Conservation (phyloP, 768 basidiomycete genomes). For the Royoungia palumana region DNA sequence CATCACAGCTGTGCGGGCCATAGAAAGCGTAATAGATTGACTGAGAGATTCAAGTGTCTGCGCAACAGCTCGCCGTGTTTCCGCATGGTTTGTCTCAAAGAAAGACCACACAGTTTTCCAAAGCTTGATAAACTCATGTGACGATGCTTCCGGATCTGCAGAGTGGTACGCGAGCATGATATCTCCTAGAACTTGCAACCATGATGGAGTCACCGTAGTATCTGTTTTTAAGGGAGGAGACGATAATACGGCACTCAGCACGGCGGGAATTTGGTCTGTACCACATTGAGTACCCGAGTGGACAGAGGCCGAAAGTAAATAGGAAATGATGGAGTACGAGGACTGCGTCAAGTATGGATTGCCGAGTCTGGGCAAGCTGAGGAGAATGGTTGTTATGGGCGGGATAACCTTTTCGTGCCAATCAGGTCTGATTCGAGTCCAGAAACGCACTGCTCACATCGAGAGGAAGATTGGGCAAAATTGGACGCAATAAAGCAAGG, state of each 20-base stretch:
- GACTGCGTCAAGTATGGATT: conserved; percentile 89
- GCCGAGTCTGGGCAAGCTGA: conserved; percentile 80
- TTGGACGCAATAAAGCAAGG: conserved; percentile 67
- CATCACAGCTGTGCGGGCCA: conserved; percentile 51
- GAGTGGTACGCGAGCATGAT: conserved; percentile 63
- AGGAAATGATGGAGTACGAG: conserved; percentile 81
- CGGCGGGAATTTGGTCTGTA: conserved; percentile 51
- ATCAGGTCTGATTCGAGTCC: conserved; percentile 12
- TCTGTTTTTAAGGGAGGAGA: conserved; percentile 73
- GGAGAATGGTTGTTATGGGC: conserved; percentile 63
- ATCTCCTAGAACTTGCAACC: conserved; percentile 75
- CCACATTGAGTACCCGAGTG: conserved; percentile 49
- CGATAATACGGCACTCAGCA: conserved; percentile 65
- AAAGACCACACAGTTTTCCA: conserved; percentile 79
- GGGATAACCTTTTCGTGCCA: conserved; percentile 59
- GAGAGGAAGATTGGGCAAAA: conserved; percentile 57
- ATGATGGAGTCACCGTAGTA: conserved; percentile 62
- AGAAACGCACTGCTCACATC: conserved; percentile 49
- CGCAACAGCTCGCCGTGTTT: conserved; percentile 61
- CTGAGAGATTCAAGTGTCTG: conserved; percentile 60
- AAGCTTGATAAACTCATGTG: conserved; percentile 53
- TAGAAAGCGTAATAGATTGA: conserved; percentile 65
- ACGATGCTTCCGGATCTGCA: conserved; percentile 47
- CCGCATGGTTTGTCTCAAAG: conserved; percentile 64
- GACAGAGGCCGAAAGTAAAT: conserved; percentile 59